Percentiles rank a stretch among this genome's conserved stretches.
Conservation (phyloP, 2,329 filamentous ascomycete genomes). For the Colletotrichum sp. region DNA sequence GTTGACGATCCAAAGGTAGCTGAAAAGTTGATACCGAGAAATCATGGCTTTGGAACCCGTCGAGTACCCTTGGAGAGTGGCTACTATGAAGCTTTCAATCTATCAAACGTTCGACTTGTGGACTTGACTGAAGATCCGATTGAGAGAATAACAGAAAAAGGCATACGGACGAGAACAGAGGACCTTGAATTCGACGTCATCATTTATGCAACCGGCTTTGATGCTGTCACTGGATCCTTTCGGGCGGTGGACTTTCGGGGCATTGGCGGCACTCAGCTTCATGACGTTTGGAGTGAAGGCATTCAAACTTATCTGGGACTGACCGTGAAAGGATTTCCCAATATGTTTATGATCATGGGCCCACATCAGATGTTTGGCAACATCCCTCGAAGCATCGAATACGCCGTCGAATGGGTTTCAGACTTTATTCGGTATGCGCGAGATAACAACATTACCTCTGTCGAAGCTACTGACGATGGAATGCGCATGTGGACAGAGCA, state of each 20-base stretch:
- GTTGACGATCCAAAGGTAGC: constrained; percentile 38
- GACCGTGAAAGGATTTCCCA: constrained; percentile 46
- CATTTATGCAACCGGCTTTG: constrained; percentile 47
- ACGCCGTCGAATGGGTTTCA: constrained; percentile 42
- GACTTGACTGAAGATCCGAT: constrained; percentile 49
- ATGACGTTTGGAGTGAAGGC: constrained; percentile 37
- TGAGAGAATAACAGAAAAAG: constrained; percentile 35
- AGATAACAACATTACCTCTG: constrained; percentile 35
- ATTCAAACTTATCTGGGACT: constrained; percentile 47
- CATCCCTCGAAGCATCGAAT: constrained; percentile 44
- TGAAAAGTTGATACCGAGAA: constrained; percentile 37
- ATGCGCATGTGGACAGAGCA: constrained; percentile 50
- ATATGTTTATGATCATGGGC: constrained; percentile 52
- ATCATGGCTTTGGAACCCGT: constrained; percentile 22
- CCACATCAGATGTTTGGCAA: constrained; percentile 50
- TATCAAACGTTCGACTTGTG: constrained; percentile 49
- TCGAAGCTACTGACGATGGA: constrained; percentile 44
- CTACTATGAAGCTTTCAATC: constrained; percentile 56
- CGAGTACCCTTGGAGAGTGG: constrained; percentile 49
- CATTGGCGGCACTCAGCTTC: constrained; percentile 24
- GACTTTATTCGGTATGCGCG: constrained; percentile 37
- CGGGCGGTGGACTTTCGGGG: constrained; percentile 38
- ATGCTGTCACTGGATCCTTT: constrained; percentile 33
- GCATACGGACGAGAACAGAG: constrained; percentile 36
- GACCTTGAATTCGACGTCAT: constrained; percentile 38